Evolutionary conservation across 768 basidiomycete genomes (phyloP), one percentile per base, ranked within the genome.

Genomic region (Galerina sulciceps): DNA sequence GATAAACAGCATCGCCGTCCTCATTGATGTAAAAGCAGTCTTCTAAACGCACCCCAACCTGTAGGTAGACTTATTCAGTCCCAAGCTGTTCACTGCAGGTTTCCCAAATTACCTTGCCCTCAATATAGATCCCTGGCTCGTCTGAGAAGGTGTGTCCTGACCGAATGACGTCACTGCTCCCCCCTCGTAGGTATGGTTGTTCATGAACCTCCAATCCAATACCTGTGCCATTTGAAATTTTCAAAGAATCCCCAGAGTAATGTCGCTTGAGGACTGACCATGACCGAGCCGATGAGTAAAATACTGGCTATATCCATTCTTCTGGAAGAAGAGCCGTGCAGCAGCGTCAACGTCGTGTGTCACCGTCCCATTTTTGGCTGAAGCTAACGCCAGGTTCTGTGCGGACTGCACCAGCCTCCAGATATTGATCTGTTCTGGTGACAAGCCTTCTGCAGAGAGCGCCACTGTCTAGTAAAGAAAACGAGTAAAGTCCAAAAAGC

Each of bases 121-220:
- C 85, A 57, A 90, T 87, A 71, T 92, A 91, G 26, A 89, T 73
- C 1, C 88, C 88, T 3, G 92, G 93, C 70, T 95, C 92, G 66
- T 94, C 80, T 6, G 90, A 92, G 74, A 94, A 94, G 0, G 88
- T 81, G 66, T 93, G 87, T 1, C 91, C 91, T 2, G 67, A 73
- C 44, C 81, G 72, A 51, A 92, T 84, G 38, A 81, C 64, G 61
- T 80, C 82, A 10, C 82, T 66, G 31, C 84, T 88, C 14, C 87
- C 85, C n/a, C 89, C 90, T 46, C 84, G 83, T 17, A 96, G 77
- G 70, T 93, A 94, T 0, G 93, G 93, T 6, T 81, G 77, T 72
- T 95, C 93, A 62, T 95, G 94, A 8, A 81, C 87, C 71, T 94
- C 91, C 3, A 95, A 74, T 2, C 93, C 93, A 34, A 96, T 94